Evolutionary conservation across 2,329 filamentous ascomycete species (phyloP).

Genomic region (Conoideocrella luteorostrata): DNA sequence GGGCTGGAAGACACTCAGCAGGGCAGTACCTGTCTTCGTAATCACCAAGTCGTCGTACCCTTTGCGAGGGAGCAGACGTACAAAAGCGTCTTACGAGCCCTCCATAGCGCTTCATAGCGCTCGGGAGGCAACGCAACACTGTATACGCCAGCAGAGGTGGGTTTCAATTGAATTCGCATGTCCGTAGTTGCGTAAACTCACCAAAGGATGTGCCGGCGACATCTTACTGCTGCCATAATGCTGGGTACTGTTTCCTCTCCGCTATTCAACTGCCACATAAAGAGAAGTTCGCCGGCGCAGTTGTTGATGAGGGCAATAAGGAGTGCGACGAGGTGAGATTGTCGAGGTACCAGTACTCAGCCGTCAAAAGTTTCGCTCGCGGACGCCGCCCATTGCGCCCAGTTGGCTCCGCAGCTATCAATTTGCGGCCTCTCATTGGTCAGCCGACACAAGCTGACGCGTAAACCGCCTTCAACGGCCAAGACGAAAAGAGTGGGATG

Average conservation of each 20-base stretch:
- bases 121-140: too few species aligned
- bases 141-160: too few species aligned
- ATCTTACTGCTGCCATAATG: neutral
- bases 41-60: constrained; percentile 8
- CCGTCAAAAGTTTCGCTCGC: neutral
- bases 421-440: constrained; percentile 21
- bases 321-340: too few species aligned
- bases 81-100: neutral
- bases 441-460: constrained; percentile 26
- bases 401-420: constrained; percentile 7
- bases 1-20: too few species aligned
- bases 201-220: too few species aligned
- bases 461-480: constrained; percentile 24
- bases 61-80: neutral
- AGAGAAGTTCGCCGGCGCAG: neutral
- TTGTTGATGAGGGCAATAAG: too few species aligned
- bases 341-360: constrained; percentile 8
- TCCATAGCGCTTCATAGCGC: too few species aligned
- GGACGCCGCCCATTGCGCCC: constrained; percentile 4
- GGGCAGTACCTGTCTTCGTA: too few species aligned
- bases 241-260: neutral
- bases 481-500: constrained; percentile 3
- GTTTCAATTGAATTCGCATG: too few species aligned
- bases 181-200: neutral
- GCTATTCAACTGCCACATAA: too few species aligned